Percentiles rank a stretch among this genome's conserved stretches.
Conservation (phyloP, 495 filamentous ascomycete genomes). For the Lichina pygmaea region DNA sequence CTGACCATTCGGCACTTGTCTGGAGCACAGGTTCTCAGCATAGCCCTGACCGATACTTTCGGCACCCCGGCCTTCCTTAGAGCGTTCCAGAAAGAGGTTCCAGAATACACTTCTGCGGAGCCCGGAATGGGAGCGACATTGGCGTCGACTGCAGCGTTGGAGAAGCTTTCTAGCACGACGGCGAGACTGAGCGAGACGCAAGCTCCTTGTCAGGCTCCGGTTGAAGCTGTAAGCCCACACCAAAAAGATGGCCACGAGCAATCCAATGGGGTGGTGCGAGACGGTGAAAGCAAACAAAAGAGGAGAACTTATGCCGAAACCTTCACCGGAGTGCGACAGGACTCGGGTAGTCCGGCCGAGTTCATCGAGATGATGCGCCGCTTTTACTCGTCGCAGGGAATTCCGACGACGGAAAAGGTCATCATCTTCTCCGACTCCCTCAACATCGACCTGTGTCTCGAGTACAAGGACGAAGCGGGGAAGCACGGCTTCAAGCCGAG, state of each 20-base stretch:
- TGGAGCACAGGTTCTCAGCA: conserved; percentile 35
- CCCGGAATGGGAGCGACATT: conserved; percentile 5
- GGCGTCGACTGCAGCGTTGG: conserved; percentile 3
- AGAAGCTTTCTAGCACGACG: not conserved
- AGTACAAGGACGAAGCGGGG: conserved; percentile 65
- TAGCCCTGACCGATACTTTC: conserved; percentile 94
- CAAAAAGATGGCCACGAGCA: not conserved
- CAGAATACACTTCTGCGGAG: conserved; percentile 7
- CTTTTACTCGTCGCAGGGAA: conserved; percentile 61
- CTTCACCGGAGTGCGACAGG: conserved; percentile 74
- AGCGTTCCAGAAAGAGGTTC: conserved; percentile 44
- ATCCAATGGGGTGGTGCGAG: not conserved
- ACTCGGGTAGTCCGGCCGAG: conserved; percentile 67
- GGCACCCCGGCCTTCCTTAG: conserved; percentile 75
- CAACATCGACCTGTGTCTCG: conserved; percentile 67
- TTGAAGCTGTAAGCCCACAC: not conserved
- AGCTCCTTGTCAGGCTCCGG: conserved; percentile 7
- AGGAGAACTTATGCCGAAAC: conserved; percentile 50
- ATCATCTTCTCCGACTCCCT: conserved; percentile 96
- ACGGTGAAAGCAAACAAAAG: conserved; percentile 4
- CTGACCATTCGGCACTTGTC: not conserved
- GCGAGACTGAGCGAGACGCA: conserved; percentile 5
- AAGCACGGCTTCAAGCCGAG: conserved; percentile 52
- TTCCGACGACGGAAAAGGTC: conserved; percentile 37
- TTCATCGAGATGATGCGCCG: conserved; percentile 63